phyloP scores from a whole-genome alignment of 257 asterid species.

The Rhazya stricta region DNA sequence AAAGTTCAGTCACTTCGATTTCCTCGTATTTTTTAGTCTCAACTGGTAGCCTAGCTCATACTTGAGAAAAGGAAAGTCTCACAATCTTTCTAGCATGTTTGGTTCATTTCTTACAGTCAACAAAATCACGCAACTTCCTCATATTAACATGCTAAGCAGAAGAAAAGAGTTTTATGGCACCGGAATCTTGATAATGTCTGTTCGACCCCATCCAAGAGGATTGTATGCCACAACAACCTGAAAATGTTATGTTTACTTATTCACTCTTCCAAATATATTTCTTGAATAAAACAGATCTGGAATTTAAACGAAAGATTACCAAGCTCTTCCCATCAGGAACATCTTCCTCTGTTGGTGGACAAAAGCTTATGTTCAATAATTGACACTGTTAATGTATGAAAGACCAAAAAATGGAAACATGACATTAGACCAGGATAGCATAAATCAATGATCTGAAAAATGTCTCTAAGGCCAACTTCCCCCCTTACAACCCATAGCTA shows the following conservation, averaged over 20 bases:
- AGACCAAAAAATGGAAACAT: slow-evolving; percentile 4
- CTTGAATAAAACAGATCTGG: slow-evolving; percentile 7
- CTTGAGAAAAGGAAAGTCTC: not conserved
- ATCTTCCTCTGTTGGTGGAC: slow-evolving; percentile 73
- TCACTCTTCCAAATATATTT: not conserved
- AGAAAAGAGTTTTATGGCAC: slow-evolving; percentile 33
- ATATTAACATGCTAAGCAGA: not conserved
- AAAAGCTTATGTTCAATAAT: slow-evolving; percentile 70
- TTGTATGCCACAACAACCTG: slow-evolving; percentile 79
- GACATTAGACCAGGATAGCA: slow-evolving; percentile 12
- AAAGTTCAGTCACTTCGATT: not conserved
- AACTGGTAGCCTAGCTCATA: not conserved
- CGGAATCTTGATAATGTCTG: slow-evolving; percentile 65
- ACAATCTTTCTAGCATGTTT: not conserved
- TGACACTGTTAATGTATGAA: slow-evolving; percentile 53
- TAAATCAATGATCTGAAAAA: slow-evolving; percentile 7
- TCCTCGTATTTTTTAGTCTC: not conserved
- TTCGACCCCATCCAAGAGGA: slow-evolving; percentile 83
- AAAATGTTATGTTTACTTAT: slow-evolving; percentile 9
- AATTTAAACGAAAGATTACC: slow-evolving; percentile 39
- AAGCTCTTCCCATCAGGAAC: slow-evolving; percentile 56
- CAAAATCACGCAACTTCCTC: not conserved
- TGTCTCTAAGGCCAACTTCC: not conserved
- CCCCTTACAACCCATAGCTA: not conserved
- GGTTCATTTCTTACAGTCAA: not conserved